Conservation (phyloP, 257 asterid species). For the Salvia splendens region DNA sequence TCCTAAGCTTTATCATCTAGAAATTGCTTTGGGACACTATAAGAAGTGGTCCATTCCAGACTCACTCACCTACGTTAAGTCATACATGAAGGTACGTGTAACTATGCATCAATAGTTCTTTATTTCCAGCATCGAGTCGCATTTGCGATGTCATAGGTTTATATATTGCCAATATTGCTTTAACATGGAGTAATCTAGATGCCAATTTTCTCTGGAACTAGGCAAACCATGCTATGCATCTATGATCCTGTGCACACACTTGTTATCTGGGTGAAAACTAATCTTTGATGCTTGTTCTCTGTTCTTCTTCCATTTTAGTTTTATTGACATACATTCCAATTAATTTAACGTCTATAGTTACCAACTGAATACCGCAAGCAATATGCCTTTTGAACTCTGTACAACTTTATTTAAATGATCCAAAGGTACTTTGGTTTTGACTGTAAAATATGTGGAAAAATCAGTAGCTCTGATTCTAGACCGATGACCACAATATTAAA, state of each 20-base stretch:
- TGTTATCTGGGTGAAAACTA: slow-evolving; percentile 6
- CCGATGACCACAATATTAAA: neutral
- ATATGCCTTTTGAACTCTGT: too few species aligned
- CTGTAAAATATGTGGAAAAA: slow-evolving; percentile 6
- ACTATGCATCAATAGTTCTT: slow-evolving; percentile 11
- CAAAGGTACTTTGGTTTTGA: too few species aligned
- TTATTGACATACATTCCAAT: neutral
- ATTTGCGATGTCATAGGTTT: neutral
- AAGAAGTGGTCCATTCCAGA: slow-evolving; percentile 91
- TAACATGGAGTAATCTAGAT: slow-evolving; percentile 11
- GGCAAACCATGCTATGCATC: neutral
- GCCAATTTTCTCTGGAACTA: neutral
- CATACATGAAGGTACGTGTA: slow-evolving; percentile 78
- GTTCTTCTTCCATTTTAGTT: neutral
- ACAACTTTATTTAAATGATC: too few species aligned
- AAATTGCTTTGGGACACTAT: slow-evolving; percentile 76
- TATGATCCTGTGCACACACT: neutral
- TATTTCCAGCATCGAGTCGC: slow-evolving; percentile 1
- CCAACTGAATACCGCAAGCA: too few species aligned
- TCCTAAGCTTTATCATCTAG: slow-evolving; percentile 92
- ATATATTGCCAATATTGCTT: neutral
- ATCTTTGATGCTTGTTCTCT: neutral
- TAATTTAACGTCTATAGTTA: too few species aligned
- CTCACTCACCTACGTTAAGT: slow-evolving; percentile 60
- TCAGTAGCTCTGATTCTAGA: neutral